These are phyloP conservation scores for Xylariaceae sp. DNA, from an alignment of 2,329 filamentous ascomycete species.

Conservation along the genomic window DNA sequence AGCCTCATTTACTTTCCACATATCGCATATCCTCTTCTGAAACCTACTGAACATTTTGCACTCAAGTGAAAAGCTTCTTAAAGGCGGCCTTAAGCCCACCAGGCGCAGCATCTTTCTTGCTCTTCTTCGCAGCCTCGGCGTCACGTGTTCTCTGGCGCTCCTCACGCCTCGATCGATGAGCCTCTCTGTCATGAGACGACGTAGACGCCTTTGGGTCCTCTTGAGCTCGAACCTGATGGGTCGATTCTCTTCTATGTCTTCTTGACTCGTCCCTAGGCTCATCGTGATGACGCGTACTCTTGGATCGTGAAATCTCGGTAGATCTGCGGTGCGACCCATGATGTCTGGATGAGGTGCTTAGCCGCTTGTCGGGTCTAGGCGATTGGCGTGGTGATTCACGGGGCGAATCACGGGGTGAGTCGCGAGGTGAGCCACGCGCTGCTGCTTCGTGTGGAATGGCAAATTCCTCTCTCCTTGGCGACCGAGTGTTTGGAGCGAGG, in stretches of 20 bases:
- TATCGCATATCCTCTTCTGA: too few relatives aligned
- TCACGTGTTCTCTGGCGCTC: constrained; percentile 25
- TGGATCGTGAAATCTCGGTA: constrained; percentile 8
- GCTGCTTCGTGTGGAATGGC: neutral
- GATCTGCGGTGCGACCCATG: neutral
- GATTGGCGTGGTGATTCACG: neutral
- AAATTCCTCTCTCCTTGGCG: neutral
- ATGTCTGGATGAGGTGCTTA: neutral
- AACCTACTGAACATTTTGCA: neutral
- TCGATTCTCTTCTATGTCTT: constrained; percentile 14
- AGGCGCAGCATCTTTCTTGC: constrained; percentile 27
- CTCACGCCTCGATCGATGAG: constrained; percentile 25
- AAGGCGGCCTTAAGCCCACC: constrained; percentile 34
- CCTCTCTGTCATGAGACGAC: constrained; percentile 4
- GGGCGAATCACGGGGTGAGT: neutral
- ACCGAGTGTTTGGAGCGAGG: constrained; percentile 14
- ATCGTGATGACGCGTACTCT: constrained; percentile 12
- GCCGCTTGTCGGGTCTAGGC: neutral
- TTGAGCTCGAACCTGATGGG: constrained; percentile 1
- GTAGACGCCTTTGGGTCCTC: constrained; percentile 6
- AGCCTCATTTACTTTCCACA: too few relatives aligned
- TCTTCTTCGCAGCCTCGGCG: constrained; percentile 17
- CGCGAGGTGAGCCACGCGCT: neutral
- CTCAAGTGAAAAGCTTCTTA: constrained; percentile 35
- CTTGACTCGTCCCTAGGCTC: constrained; percentile 15